These are phyloP conservation scores for Calonectria honghensis DNA, from an alignment of 2,329 filamentous ascomycete species.

Conservation along the genomic window DNA sequence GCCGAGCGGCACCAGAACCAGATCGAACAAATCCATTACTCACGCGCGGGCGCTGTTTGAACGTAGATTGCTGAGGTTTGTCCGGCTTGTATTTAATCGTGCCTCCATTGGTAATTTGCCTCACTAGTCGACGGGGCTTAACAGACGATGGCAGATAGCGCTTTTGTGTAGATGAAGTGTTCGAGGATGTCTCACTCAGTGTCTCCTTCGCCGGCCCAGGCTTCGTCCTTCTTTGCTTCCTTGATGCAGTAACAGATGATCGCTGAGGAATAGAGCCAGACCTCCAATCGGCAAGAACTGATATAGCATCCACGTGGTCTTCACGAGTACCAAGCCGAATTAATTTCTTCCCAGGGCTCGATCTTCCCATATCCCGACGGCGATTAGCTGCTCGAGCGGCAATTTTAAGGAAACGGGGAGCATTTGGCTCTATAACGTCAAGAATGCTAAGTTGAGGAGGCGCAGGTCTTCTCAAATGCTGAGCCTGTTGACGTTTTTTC, in stretches of 20 bases:
- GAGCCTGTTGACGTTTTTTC: conserved; percentile 32
- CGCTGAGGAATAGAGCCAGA: conserved; percentile 70
- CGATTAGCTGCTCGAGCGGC: conserved; percentile 74
- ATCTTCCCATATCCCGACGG: conserved; percentile 69
- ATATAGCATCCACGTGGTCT: conserved; percentile 75
- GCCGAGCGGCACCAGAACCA: conserved; percentile 59
- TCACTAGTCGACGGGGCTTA: conserved; percentile 55
- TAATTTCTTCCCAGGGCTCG: conserved; percentile 73
- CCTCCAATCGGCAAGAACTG: conserved; percentile 74
- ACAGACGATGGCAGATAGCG: conserved; percentile 20
- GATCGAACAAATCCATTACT: conserved; percentile 35
- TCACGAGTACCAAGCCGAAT: conserved; percentile 77
- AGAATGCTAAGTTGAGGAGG: conserved; percentile 75
- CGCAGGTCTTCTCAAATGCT: conserved; percentile 31
- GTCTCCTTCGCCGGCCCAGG: conserved; percentile 40
- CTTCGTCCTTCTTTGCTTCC: conserved; percentile 41
- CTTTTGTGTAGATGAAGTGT: conserved; percentile 40
- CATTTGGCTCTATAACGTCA: conserved; percentile 72
- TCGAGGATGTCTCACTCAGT: conserved; percentile 51
- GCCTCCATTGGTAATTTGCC: conserved; percentile 54
- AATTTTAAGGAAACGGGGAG: conserved; percentile 76
- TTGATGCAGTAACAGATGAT: conserved; percentile 56
- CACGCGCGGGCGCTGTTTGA: conserved; percentile 27
- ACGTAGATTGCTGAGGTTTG: conserved; percentile 9
- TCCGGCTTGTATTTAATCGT: conserved; percentile 53